phyloP scores from a whole-genome alignment of 2,329 filamentous ascomycete species.

The Plenodomus lindquistii region DNA sequence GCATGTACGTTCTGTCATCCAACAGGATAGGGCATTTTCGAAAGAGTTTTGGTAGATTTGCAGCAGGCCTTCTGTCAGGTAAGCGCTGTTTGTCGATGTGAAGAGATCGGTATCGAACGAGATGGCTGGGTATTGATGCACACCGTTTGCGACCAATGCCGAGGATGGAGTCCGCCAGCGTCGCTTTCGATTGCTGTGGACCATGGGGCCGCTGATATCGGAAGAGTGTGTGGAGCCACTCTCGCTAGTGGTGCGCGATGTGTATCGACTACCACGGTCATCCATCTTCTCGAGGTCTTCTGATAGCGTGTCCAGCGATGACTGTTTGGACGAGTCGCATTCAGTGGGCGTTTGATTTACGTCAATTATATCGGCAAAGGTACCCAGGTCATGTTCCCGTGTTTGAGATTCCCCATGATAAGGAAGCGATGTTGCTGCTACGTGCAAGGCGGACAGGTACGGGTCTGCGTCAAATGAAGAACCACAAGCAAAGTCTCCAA shows the following conservation, averaged over 20 bases:
- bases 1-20: constrained; percentile 59
- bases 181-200: constrained; percentile 25
- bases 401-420: neutral
- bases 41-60: constrained; percentile 60
- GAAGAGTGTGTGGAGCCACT: neutral
- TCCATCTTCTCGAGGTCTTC: constrained; percentile 20
- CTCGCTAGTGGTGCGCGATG: constrained; percentile 4
- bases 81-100: constrained; percentile 40
- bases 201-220: neutral
- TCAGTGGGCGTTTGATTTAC: constrained; percentile 14
- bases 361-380: constrained; percentile 14
- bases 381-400: neutral
- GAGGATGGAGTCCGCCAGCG: constrained; percentile 27
- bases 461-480: constrained; percentile 14
- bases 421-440: constrained; percentile 3
- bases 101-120: constrained; percentile 36
- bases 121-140: constrained; percentile 21
- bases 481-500: constrained; percentile 33
- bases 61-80: constrained; percentile 52
- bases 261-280: constrained; percentile 12
- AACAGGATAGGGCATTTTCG: constrained; percentile 58
- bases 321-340: constrained; percentile 29
- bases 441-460: constrained; percentile 4
- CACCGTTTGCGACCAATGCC: constrained; percentile 20
- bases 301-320: constrained; percentile 30